Conservation (phyloP, 352 stramenopile species). For the Elongisporangium senticosum region DNA sequence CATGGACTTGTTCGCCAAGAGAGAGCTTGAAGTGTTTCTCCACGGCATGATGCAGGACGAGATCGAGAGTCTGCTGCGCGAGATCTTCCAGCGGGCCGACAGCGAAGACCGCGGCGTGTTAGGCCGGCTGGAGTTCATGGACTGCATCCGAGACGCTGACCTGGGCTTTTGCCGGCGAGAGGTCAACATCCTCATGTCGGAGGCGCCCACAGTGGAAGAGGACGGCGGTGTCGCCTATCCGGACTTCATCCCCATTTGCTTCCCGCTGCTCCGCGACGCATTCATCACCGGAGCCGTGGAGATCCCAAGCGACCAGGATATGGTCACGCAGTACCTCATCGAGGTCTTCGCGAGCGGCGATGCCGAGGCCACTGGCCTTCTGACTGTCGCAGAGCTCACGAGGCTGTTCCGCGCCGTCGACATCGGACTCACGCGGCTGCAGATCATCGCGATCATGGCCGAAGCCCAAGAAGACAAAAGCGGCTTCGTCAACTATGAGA, state of each 20-base stretch:
- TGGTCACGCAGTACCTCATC: conserved; percentile 60
- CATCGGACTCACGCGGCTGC: conserved; percentile 67
- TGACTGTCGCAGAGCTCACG: conserved; percentile 55
- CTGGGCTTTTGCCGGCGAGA: conserved; percentile 60
- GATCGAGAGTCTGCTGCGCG: conserved; percentile 67
- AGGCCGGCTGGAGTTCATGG: conserved; percentile 51
- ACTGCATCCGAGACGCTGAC: conserved; percentile 61
- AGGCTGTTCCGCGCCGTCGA: conserved; percentile 53
- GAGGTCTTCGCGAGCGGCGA: conserved; percentile 74
- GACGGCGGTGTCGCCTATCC: conserved; percentile 31
- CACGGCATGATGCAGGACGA: conserved; percentile 82
- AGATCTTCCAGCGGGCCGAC: conserved; percentile 71
- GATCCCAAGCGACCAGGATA: conserved; percentile 56
- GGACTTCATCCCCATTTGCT: conserved; percentile 63
- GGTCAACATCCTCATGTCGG: conserved; percentile 75
- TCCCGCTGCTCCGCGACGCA: conserved; percentile 43
- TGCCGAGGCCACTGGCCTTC: conserved; percentile 46
- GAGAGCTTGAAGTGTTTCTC: conserved; percentile 44
- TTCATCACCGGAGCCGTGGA: conserved; percentile 57
- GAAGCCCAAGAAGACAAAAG: conserved; percentile 74
- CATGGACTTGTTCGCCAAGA: conserved; percentile 35
- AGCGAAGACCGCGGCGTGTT: conserved; percentile 44
- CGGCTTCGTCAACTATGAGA: conserved; percentile 72
- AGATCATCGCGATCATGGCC: conserved; percentile 64
- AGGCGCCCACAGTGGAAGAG: conserved; percentile 28